Evolutionary conservation across 1,139 yeast genomes (phyloP), one percentile per base, ranked within the genome.

Genomic region (Petasospora fabianii): DNA sequence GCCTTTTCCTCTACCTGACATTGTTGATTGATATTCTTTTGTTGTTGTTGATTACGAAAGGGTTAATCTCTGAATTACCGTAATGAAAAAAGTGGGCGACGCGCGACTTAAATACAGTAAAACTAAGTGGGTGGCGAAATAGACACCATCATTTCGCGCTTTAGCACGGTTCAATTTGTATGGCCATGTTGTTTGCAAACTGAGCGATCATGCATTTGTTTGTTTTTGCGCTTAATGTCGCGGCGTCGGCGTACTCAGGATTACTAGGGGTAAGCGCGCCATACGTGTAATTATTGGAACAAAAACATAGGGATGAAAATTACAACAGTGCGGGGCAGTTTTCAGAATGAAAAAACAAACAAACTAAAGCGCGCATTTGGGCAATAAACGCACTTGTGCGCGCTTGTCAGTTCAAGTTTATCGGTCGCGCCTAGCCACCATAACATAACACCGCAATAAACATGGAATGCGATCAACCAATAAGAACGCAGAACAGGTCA

Each of bases 1-100:
- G 67, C 97, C 97, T 87, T 88, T 88, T 67, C 97, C 97, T 83
- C 97, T 90, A 71, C 97, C 97, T 66, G 97, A 86, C 97, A 90
- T 90, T 66, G 54, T 81, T 60, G 6, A 26, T 43, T 49, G 51
- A 59, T 34, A 26, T 32, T 31, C 32, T 32, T 15, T 24, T 32
- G 31, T 19, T 19, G 27, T 19, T 24, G 24, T 16, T 27, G 27
- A n/a, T 9, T 22, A 7, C 16, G 12, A 14, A 6, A 10, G 28
- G 13, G 18, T 12, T 8, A 16, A 11, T 7, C 13, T 13, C 10
- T 8, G 19, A 5, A 13, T 7, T 7, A 10, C 22, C 9, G 7
- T 20, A 10, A 20, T 10, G 13, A 32, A 33, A 33, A 31, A 38
- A 30, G 39, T 36, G 38, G 19, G 35, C 6, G 17, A 21, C 14